phyloP scores from a whole-genome alignment of 2,329 filamentous ascomycete species.

The Domatiomyces globalis region DNA sequence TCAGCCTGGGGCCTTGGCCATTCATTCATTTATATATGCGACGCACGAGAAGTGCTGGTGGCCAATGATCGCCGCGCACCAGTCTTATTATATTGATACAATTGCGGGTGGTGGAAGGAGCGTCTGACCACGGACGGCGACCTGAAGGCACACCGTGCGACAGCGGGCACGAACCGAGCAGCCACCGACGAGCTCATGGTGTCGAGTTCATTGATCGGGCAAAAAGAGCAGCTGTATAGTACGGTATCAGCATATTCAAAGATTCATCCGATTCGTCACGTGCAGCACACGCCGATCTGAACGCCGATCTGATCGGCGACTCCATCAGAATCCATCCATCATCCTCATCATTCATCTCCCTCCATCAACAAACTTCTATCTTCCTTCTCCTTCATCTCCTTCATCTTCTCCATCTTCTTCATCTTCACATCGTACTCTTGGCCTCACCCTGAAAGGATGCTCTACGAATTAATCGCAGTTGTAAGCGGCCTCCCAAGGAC shows the following conservation, averaged over 20 bases:
- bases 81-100: not conserved
- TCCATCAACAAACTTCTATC: no score
- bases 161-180: conserved; percentile 2
- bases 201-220: not conserved
- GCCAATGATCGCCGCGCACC: not conserved
- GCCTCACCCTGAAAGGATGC: conserved; percentile 47
- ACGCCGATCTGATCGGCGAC: no score
- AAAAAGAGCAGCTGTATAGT: not conserved
- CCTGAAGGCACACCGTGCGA: not conserved
- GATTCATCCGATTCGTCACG: no score
- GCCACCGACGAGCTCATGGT: conserved; percentile 1
- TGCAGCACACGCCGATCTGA: no score
- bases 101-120: not conserved
- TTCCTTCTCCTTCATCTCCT: no score
- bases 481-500: conserved; percentile 39
- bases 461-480: conserved; percentile 95
- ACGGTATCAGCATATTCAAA: no score
- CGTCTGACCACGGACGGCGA: not conserved
- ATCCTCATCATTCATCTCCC: no score
- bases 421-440: no score
- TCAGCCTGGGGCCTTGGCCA: not conserved
- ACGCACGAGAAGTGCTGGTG: not conserved
- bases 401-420: no score
- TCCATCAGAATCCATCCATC: no score
- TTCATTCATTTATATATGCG: not conserved